A percentile compares a stretch with the other conserved stretches of the same genome.
Evolutionary conservation across 345 rosid species (phyloP).

Genomic region (Cardamine chenopodiifolia): DNA sequence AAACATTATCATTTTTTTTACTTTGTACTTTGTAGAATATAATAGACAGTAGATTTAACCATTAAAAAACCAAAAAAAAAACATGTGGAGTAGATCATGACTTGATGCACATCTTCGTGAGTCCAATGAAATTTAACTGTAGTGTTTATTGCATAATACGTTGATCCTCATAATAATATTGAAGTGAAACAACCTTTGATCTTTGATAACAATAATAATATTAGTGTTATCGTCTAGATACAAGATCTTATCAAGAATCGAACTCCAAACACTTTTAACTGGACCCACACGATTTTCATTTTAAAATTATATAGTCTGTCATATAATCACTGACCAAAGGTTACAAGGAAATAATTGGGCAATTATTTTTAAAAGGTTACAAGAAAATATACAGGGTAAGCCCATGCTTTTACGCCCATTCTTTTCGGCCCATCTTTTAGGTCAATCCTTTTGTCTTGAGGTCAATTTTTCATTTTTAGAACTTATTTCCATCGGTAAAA

Average conservation of each 20-base stretch:
- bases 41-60: background rate
- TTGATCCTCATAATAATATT: constrained; percentile 15
- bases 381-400: background rate
- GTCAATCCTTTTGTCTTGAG: background rate
- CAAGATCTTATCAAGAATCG: constrained; percentile 39
- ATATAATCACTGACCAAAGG: constrained; percentile 29
- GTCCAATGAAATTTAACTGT: constrained; percentile 24
- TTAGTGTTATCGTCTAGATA: constrained; percentile 6
- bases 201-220: background rate
- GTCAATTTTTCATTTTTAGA: too few species aligned
- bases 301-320: background rate
- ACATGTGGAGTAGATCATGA: constrained; percentile 28
- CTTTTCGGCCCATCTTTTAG: background rate
- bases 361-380: constrained; percentile 1
- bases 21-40: constrained; percentile 21
- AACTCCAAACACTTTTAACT: background rate
- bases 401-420: constrained; percentile 3
- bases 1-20: constrained; percentile 19
- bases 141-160: constrained; percentile 1
- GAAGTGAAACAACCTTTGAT: constrained; percentile 20
- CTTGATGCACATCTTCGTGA: constrained; percentile 26
- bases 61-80: background rate
- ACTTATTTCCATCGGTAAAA: too few species aligned
- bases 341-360: background rate
- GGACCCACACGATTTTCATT: constrained; percentile 5